These are phyloP conservation scores for Gossypium lobatum DNA, from an alignment of 441 rosid genomes.

Conservation along the genomic window DNA sequence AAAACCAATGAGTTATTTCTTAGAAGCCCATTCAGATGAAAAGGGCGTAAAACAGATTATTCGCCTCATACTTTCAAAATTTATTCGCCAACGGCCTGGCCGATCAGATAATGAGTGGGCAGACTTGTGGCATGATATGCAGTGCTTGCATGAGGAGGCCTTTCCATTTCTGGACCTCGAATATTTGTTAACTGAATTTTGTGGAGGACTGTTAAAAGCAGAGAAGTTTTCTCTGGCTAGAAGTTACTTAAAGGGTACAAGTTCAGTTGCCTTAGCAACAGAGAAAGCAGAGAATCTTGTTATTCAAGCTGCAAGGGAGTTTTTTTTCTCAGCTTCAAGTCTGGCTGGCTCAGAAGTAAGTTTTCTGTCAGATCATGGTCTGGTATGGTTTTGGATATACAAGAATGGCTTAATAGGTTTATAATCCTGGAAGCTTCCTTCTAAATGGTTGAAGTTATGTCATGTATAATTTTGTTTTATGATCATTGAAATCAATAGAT, in stretches of 20 bases:
- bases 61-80: constrained; percentile 91
- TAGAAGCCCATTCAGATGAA: constrained; percentile 75
- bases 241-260: constrained; percentile 89
- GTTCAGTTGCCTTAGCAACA: constrained; percentile 70
- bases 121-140: constrained; percentile 95
- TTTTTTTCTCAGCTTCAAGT: constrained; percentile 93
- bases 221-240: constrained; percentile 97
- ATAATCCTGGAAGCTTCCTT: background rate
- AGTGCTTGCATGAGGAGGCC: constrained; percentile 71
- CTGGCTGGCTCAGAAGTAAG: constrained; percentile 84
- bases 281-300: constrained; percentile 93
- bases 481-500: background rate
- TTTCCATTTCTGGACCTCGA: constrained; percentile 86
- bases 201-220: constrained; percentile 94
- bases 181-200: constrained; percentile 81
- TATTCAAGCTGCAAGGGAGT: constrained; percentile 89
- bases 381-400: constrained; percentile 13
- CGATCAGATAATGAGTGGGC: constrained; percentile 97
- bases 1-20: constrained; percentile 69
- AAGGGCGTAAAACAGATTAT: constrained; percentile 87
- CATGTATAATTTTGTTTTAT: background rate
- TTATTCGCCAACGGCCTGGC: constrained; percentile 71
- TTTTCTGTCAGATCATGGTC: background rate
- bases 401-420: background rate
- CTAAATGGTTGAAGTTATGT: background rate